These are phyloP conservation scores for Ailanthus altissimus DNA, from an alignment of 345 rosid genomes.

Conservation along the genomic window DNA sequence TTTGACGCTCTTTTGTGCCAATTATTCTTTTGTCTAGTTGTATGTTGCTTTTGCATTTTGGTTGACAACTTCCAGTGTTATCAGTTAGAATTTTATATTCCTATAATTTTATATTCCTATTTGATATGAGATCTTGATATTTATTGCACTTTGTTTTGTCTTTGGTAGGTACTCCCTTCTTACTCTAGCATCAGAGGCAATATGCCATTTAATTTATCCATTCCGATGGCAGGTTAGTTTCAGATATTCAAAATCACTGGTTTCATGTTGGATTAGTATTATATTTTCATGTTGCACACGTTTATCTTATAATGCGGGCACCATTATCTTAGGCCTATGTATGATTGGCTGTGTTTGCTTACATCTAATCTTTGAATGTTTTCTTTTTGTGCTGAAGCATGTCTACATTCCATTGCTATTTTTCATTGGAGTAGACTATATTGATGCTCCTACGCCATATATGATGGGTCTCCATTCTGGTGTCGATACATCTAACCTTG, in stretches of 20 bases:
- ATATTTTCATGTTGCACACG: neutral
- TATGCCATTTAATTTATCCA: slow-evolving; percentile 97
- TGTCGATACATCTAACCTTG: slow-evolving; percentile 81
- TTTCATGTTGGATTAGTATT: neutral
- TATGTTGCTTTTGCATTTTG: neutral
- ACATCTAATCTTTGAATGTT: slow-evolving; percentile 56
- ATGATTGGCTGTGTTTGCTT: slow-evolving; percentile 13
- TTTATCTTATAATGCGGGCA: neutral
- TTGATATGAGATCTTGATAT: slow-evolving; percentile 13
- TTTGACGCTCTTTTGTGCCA: neutral
- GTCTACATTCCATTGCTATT: slow-evolving; percentile 99
- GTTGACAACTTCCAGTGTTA: slow-evolving; percentile 4
- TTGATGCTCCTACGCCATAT: slow-evolving; percentile 99
- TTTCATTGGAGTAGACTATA: slow-evolving; percentile 99
- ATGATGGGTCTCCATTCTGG: slow-evolving; percentile 99
- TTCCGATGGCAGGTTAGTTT: slow-evolving; percentile 91
- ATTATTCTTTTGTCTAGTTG: neutral
- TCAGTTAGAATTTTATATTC: neutral
- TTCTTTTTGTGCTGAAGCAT: slow-evolving; percentile 88
- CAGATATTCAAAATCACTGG: neutral
- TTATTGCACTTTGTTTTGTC: slow-evolving; percentile 19
- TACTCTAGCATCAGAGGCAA: slow-evolving; percentile 88
- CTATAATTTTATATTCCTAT: too few species aligned
- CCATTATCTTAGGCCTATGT: neutral
- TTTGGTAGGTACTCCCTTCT: slow-evolving; percentile 83